A percentile compares a stretch with the other conserved stretches of the same genome.
These are phyloP conservation scores for Raphanus hybrid DNA, from an alignment of 441 rosid genomes.

Conservation along the genomic window DNA sequence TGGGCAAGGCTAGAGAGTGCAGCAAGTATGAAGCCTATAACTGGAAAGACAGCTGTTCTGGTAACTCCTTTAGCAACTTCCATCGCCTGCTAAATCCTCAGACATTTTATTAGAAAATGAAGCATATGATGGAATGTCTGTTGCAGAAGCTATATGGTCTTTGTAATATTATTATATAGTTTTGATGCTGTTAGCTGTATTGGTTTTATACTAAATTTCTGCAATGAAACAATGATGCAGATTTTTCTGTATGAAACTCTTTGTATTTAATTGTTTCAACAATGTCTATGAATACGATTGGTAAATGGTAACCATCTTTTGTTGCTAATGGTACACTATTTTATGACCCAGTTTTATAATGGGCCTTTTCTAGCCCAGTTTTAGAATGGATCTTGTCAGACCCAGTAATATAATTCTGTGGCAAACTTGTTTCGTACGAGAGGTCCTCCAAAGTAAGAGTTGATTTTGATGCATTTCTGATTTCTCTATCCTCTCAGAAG, in stretches of 20 bases:
- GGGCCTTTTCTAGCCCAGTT: no score
- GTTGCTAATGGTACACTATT: no score
- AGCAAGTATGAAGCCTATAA: slow-evolving; percentile 74
- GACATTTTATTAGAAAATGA: background rate
- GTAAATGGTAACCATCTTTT: no score
- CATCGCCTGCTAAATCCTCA: slow-evolving; percentile 50
- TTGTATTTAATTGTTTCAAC: background rate
- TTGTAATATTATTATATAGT: slow-evolving; percentile 36
- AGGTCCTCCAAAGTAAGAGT: no score
- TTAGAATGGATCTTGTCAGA: no score
- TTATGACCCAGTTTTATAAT: no score
- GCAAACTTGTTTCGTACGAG: no score
- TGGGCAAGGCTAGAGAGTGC: slow-evolving; percentile 71
- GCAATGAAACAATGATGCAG: background rate
- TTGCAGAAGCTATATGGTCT: slow-evolving; percentile 27
- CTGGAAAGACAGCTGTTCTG: slow-evolving; percentile 72
- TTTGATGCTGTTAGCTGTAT: slow-evolving; percentile 38
- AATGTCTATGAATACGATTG: no score
- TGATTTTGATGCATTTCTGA: no score
- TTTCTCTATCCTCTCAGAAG: background rate
- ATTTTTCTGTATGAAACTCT: background rate
- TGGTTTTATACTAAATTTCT: slow-evolving; percentile 8
- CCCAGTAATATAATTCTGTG: no score
- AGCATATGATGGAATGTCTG: slow-evolving; percentile 12
- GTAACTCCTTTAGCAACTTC: slow-evolving; percentile 69